phyloP scores from a whole-genome alignment of 306 rosid species.

The Abrus pulchellus region DNA sequence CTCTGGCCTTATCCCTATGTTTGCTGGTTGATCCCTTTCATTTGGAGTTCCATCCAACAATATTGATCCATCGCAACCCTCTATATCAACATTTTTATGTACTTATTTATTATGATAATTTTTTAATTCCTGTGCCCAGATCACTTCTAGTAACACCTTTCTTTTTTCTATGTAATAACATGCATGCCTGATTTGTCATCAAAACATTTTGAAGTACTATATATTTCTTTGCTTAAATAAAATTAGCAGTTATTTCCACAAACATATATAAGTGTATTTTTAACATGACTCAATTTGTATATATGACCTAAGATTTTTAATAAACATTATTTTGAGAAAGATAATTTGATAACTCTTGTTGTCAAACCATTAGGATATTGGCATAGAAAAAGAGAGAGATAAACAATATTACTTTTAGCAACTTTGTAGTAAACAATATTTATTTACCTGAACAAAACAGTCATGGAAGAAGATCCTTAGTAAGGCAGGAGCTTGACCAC shows the following conservation, averaged over 20 bases:
- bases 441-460: constrained; percentile 66
- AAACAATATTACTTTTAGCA: background rate
- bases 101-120: too few species aligned
- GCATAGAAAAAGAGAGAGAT: background rate
- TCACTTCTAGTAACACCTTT: too few species aligned
- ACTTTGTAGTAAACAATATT: background rate
- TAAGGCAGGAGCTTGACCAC: constrained; percentile 66
- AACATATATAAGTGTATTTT: too few species aligned
- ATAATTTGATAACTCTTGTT: background rate
- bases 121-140: too few species aligned
- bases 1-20: constrained; percentile 51
- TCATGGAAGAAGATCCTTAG: constrained; percentile 70
- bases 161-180: too few species aligned
- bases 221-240: too few species aligned
- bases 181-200: background rate
- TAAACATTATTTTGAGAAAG: background rate
- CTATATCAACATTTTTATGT: background rate
- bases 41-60: constrained; percentile 58
- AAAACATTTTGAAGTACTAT: too few species aligned
- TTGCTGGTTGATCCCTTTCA: constrained; percentile 55
- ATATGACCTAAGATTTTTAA: background rate
- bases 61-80: constrained; percentile 76
- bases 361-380: background rate
- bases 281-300: background rate
- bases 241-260: too few species aligned